A percentile compares a stretch with the other conserved stretches of the same genome.
phyloP scores from a whole-genome alignment of 2,329 filamentous ascomycete species.

The Ophiostoma novo-ulmi region DNA sequence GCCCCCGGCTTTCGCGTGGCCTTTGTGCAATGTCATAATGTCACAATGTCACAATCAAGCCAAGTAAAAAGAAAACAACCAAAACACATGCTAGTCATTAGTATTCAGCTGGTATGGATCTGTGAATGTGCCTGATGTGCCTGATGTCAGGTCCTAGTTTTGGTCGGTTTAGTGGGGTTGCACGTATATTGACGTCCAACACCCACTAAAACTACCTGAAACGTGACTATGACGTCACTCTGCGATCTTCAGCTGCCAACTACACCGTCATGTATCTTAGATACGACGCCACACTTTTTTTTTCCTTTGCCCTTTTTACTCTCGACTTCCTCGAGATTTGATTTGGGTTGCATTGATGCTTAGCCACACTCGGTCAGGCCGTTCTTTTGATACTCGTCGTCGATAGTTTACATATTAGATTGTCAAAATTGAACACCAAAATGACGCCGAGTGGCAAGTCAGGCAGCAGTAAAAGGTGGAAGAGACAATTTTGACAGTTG shows the following conservation, averaged over 20 bases:
- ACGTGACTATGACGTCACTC: background rate
- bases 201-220: background rate
- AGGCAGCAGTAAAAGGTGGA: background rate
- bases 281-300: background rate
- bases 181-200: background rate
- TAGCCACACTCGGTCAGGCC: background rate
- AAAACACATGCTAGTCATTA: background rate
- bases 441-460: background rate
- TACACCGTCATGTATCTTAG: background rate
- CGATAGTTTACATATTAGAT: no score
- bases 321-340: background rate
- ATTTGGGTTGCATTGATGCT: background rate
- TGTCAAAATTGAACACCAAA: background rate
- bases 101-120: background rate
- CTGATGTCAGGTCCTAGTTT: background rate
- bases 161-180: background rate
- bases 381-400: background rate
- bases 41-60: no score
- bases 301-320: background rate
- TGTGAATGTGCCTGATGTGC: background rate
- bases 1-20: background rate
- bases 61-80: background rate
- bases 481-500: background rate
- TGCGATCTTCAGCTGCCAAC: constrained; percentile 5
- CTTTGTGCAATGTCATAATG: background rate